phyloP scores from a whole-genome alignment of 2,329 filamentous ascomycete species.

The Verticillium nonalfalfae region DNA sequence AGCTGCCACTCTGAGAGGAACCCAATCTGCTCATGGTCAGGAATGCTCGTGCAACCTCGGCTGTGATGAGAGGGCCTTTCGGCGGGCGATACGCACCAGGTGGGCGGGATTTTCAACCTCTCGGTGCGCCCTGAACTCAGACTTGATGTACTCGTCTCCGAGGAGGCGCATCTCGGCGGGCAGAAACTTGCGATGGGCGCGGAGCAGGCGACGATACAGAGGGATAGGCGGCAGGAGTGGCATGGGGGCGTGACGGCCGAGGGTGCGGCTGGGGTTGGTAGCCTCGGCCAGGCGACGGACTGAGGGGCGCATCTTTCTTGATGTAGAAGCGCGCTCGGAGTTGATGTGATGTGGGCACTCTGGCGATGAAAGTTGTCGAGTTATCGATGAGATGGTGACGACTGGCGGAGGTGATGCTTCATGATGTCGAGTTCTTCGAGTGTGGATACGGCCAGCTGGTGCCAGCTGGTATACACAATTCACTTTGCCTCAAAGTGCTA shows the following conservation, averaged over 20 bases:
- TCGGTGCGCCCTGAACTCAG: constrained; percentile 81
- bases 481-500: too few species aligned
- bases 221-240: constrained; percentile 82
- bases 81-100: constrained; percentile 53
- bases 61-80: neutral
- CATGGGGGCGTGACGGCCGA: constrained; percentile 35
- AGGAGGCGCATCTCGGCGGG: constrained; percentile 69
- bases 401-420: too few species aligned
- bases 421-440: too few species aligned
- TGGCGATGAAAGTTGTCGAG: neutral
- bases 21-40: constrained; percentile 58
- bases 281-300: constrained; percentile 29
- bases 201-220: constrained; percentile 80
- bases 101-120: constrained; percentile 86
- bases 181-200: constrained; percentile 77
- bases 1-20: constrained; percentile 96
- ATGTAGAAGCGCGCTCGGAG: neutral
- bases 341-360: neutral
- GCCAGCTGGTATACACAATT: neutral
- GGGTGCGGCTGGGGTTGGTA: constrained; percentile 16
- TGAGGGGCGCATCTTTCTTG: constrained; percentile 19
- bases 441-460: neutral
- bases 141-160: constrained; percentile 89
- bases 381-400: too few species aligned
- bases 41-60: neutral